Conservation (phyloP, 208 protist species). For the Zelonia costaricensis region DNA sequence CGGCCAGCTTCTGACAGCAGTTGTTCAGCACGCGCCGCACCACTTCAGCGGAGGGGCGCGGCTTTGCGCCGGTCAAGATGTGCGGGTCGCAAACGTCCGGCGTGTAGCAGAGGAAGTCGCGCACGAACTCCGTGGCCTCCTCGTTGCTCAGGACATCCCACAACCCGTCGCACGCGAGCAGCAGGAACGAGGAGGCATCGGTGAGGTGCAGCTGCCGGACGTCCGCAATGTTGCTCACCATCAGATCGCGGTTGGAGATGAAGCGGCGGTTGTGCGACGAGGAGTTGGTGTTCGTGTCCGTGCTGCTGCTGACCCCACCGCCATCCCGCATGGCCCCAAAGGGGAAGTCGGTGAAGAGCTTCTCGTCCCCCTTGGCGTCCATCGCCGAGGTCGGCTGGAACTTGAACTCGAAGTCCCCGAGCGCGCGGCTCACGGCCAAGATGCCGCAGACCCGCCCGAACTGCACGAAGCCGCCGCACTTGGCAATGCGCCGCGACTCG, state of each 20-base stretch:
- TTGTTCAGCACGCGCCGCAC: conserved; percentile 63
- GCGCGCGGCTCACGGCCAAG: conserved; percentile 86
- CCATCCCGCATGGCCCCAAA: conserved; percentile 13
- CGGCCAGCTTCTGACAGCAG: conserved; percentile 79
- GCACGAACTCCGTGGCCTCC: conserved; percentile 77
- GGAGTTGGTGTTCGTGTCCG: background rate
- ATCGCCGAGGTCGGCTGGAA: conserved; percentile 35
- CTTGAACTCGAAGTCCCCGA: conserved; percentile 94
- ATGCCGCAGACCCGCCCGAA: conserved; percentile 92
- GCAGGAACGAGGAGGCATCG: conserved; percentile 69
- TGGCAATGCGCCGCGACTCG: conserved; percentile 75
- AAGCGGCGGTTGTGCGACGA: conserved; percentile 24
- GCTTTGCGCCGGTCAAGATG: conserved; percentile 33
- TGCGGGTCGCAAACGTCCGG: conserved; percentile 55
- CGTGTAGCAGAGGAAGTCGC: conserved; percentile 76
- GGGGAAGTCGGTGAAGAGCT: conserved; percentile 18
- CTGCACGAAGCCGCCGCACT: conserved; percentile 89
- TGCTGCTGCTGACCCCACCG: background rate
- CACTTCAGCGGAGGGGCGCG: conserved; percentile 43
- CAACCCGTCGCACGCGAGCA: conserved; percentile 88
- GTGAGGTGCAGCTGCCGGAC: conserved; percentile 74
- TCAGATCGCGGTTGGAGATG: conserved; percentile 50
- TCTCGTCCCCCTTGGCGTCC: conserved; percentile 27
- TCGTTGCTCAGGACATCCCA: conserved; percentile 91
- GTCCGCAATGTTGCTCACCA: conserved; percentile 83